These are phyloP conservation scores for Elsinoe australis DNA, from an alignment of 2,329 filamentous ascomycete genomes.

Conservation along the genomic window DNA sequence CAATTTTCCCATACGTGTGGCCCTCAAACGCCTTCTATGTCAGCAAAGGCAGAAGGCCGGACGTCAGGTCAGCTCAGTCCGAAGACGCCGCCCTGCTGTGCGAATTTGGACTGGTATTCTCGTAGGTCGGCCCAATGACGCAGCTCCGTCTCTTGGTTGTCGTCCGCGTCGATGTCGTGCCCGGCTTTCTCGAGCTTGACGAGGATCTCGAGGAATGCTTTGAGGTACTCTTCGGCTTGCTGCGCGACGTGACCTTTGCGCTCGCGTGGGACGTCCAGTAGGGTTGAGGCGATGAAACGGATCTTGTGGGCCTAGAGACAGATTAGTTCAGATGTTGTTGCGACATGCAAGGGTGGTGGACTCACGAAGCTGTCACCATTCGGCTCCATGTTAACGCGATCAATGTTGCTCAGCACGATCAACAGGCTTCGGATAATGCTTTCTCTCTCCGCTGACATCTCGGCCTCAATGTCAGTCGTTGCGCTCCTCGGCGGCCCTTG, in stretches of 20 bases:
- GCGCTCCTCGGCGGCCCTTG: conserved; percentile 24
- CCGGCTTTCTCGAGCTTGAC: conserved; percentile 60
- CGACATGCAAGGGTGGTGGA: conserved; percentile 22
- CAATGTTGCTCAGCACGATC: conserved; percentile 65
- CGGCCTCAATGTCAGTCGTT: conserved; percentile 48
- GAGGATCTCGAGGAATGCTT: conserved; percentile 65
- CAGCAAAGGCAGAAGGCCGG: background rate
- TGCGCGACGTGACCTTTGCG: conserved; percentile 46
- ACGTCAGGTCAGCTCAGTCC: conserved; percentile 24
- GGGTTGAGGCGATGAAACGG: conserved; percentile 71
- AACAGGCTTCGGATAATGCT: conserved; percentile 75
- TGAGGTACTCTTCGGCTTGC: conserved; percentile 63
- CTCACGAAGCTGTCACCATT: conserved; percentile 58
- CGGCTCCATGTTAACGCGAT: conserved; percentile 75
- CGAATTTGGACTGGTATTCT: conserved; percentile 68
- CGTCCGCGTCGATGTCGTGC: conserved; percentile 27
- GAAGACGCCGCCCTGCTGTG: conserved; percentile 53
- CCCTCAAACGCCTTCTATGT: no score
- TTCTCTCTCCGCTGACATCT: conserved; percentile 69
- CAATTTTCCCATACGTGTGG: no score
- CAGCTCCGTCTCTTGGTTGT: conserved; percentile 64
- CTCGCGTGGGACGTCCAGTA: conserved; percentile 56
- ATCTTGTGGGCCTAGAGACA: conserved; percentile 64
- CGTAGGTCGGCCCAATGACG: conserved; percentile 70
- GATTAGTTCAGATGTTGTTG: conserved; percentile 26